Evolutionary conservation across 441 rosid species (phyloP).

Genomic region (Arabidopsis hybrid): DNA sequence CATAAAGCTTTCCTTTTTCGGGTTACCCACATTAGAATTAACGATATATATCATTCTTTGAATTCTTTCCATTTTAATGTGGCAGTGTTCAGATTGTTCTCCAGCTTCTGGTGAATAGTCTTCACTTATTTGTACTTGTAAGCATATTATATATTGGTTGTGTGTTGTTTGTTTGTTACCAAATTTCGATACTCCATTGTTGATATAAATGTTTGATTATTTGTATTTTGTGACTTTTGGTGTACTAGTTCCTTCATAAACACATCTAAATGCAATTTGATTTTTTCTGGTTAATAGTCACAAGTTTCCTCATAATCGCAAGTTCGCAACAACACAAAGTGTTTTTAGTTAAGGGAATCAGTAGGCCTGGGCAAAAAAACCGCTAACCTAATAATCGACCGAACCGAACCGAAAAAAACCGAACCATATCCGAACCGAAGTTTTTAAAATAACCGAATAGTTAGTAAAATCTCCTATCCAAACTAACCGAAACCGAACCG

Average conservation of each 20-base stretch:
- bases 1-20: conserved; percentile 7
- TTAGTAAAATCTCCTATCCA: too few species aligned
- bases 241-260: conserved; percentile 8
- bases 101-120: conserved; percentile 23
- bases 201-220: conserved; percentile 32
- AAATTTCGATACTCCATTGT: conserved; percentile 30
- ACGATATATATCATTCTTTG: conserved; percentile 64
- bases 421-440: too few species aligned
- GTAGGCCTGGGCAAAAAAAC: too few species aligned
- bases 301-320: not conserved
- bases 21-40: conserved; percentile 23
- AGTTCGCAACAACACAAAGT: not conserved
- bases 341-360: too few species aligned
- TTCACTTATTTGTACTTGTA: conserved; percentile 31
- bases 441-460: too few species aligned
- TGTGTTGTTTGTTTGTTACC: conserved; percentile 35
- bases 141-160: conserved; percentile 38
- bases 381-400: too few species aligned
- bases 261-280: conserved; percentile 12
- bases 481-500: too few species aligned
- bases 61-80: conserved; percentile 40
- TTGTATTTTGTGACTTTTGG: conserved; percentile 17
- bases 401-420: too few species aligned
- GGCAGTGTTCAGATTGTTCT: conserved; percentile 26
- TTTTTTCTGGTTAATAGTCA: not conserved